Percentiles rank a stretch among this genome's conserved stretches.
These are phyloP conservation scores for Cutaneotrichosporon daszewskae DNA, from an alignment of 1,284 basidiomycete genomes.

Conservation along the genomic window DNA sequence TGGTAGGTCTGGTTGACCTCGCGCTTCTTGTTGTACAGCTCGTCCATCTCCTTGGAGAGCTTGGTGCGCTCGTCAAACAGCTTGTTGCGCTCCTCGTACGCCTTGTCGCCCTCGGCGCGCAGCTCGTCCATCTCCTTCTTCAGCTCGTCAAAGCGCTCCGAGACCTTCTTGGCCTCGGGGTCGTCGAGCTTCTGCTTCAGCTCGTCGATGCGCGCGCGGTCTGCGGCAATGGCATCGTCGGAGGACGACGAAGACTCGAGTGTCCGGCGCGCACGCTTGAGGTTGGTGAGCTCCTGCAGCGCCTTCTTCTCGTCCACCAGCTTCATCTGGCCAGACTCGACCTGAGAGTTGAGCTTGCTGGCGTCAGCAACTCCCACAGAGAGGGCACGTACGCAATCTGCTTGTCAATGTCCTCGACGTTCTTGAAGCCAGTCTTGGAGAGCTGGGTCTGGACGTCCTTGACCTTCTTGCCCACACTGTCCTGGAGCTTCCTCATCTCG, in stretches of 20 bases:
- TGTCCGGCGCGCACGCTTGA: conserved; percentile 63
- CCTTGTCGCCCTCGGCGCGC: conserved; percentile 80
- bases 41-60: conserved; percentile 65
- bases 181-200: conserved; percentile 82
- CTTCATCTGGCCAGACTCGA: conserved; percentile 88
- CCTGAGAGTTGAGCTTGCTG: conserved; percentile 64
- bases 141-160: conserved; percentile 75
- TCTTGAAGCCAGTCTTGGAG: conserved; percentile 77
- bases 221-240: conserved; percentile 76
- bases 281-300: conserved; percentile 73
- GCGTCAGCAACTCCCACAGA: background rate
- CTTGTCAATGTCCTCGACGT: conserved; percentile 78
- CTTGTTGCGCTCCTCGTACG: conserved; percentile 71
- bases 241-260: conserved; percentile 79
- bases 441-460: conserved; percentile 83
- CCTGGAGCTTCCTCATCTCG: conserved; percentile 76
- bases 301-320: conserved; percentile 95
- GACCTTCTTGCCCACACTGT: conserved; percentile 77
- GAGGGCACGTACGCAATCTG: conserved; percentile 64
- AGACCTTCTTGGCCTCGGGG: conserved; percentile 77
- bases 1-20: conserved; percentile 65
- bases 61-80: conserved; percentile 82
- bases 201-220: conserved; percentile 70
- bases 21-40: conserved; percentile 71
- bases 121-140: conserved; percentile 80